phyloP scores from a whole-genome alignment of 768 basidiomycete species.

The Nidula microcarpa region DNA sequence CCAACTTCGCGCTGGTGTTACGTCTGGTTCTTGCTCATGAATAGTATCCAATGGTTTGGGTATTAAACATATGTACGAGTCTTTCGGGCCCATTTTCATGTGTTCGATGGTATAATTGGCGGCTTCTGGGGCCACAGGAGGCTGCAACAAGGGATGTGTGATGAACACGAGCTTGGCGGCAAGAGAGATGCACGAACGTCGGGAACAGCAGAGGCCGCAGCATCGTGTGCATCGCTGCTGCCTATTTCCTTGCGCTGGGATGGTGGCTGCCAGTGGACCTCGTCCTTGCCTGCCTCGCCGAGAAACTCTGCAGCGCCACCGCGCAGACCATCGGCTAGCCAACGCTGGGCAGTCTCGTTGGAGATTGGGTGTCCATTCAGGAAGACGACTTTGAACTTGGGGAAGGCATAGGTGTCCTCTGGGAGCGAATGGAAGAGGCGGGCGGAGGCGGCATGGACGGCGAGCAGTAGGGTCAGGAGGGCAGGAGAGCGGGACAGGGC shows the following conservation, averaged over 20 bases:
- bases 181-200: constrained; percentile 26
- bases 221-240: constrained; percentile 35
- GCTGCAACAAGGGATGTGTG: constrained; percentile 4
- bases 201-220: constrained; percentile 22
- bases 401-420: constrained; percentile 77
- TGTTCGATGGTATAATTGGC: constrained; percentile 58
- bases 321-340: constrained; percentile 68
- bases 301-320: constrained; percentile 81
- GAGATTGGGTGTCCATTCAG: constrained; percentile 74
- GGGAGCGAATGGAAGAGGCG: constrained; percentile 68
- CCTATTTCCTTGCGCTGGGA: constrained; percentile 57
- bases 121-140: constrained; percentile 14
- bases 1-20: constrained; percentile 76
- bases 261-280: constrained; percentile 28
- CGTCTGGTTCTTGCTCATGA: constrained; percentile 56
- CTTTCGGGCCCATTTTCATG: constrained; percentile 69
- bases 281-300: constrained; percentile 54
- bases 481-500: constrained; percentile 13
- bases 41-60: constrained; percentile 57
- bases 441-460: constrained; percentile 24
- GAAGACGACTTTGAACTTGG: constrained; percentile 78
- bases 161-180: constrained; percentile 6
- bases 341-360: constrained; percentile 69
- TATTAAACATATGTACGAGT: constrained; percentile 76
- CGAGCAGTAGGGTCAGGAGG: constrained; percentile 21